Base-by-base conservation (phyloP, 805 yeast species). In the Candida morakotiae region DNA sequence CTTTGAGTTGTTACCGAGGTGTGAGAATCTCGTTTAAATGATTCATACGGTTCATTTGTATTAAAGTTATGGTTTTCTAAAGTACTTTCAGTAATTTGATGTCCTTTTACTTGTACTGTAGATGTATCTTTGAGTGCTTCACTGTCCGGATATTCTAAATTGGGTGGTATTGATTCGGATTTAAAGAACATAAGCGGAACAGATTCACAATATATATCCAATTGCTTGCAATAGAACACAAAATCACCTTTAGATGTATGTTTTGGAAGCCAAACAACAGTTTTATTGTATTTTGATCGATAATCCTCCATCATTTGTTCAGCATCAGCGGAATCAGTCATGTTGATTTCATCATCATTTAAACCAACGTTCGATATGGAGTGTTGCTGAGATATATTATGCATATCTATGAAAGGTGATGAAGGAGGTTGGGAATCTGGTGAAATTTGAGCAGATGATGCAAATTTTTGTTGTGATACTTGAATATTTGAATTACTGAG, bases 191-290 rank as follows among this genome's bases (percentile, higher is more conserved):
- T 54, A 36, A 77, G 57, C 0, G 93, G 91, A 26, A 81, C 49
- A 10, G 75, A 71, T 28, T 69, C 68, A 45, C 87, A 76, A 46
- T 74, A 77, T 1, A 81, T 62, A 46, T 80, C 73, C 36, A 84
- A 58, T 23, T 76, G 75, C 22, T 77, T 73, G 48, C 81, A 78
- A 56, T 76, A 79, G 56, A 70, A 84, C 6, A 81, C 59, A 11
- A 79, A 55, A 35, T 72, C 72, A 15, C 79, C 82, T 35, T 68
- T 71, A 9, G 67, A 64, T 1, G 82, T 73, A n/a, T 73, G 59
- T 33, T 73, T 69, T 0, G 87, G 83, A 0, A 79, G 55, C 89
- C 91, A 83, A 4, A 57, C 40, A 9, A 61, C 55, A n/a, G 46
- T 47, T 21, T 40, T 49, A 20, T 49, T 43, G 28, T 52, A 39